Conservation (phyloP, 2,329 filamentous ascomycete genomes). For the Stagonosporopsis cucurbitacearum region DNA sequence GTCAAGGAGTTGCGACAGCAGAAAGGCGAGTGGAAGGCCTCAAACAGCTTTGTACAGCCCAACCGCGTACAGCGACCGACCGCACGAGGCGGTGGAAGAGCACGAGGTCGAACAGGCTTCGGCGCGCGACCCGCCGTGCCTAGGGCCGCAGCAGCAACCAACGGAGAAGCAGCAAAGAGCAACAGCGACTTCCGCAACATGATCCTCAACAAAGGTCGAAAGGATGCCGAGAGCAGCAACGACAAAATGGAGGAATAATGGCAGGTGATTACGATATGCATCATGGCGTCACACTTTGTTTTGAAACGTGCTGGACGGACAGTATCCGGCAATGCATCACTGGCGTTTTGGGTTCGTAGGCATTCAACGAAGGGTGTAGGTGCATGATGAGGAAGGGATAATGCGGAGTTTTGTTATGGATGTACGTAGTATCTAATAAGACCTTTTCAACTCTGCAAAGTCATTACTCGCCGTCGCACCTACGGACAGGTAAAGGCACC, state of each 20-base stretch:
- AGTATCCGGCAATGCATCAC: conserved; percentile 16
- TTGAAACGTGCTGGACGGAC: conserved; percentile 8
- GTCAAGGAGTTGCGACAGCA: conserved; percentile 56
- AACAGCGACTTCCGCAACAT: conserved; percentile 65
- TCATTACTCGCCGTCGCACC: too few relatives aligned
- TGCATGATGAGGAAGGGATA: background rate
- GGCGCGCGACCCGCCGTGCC: conserved; percentile 39
- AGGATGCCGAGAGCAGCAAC: conserved; percentile 24
- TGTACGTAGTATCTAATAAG: conserved; percentile 10
- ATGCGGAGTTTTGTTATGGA: background rate
- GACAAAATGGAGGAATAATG: conserved; percentile 38
- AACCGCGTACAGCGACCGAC: conserved; percentile 37
- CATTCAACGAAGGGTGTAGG: background rate
- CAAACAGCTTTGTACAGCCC: conserved; percentile 41
- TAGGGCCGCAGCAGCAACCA: conserved; percentile 18
- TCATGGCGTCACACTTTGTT: conserved; percentile 7
- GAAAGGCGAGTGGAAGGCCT: conserved; percentile 48
- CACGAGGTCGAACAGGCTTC: conserved; percentile 37
- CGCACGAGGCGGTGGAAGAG: conserved; percentile 36
- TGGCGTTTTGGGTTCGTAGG: conserved; percentile 7
- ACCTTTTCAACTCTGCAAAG: background rate
- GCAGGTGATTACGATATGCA: conserved; percentile 20
- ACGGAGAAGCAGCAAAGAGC: conserved; percentile 53
- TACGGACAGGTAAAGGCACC: too few relatives aligned
- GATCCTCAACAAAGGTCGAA: conserved; percentile 53